These are phyloP conservation scores for Fusarium musae DNA, from an alignment of 2,329 filamentous ascomycete species.

Conservation along the genomic window DNA sequence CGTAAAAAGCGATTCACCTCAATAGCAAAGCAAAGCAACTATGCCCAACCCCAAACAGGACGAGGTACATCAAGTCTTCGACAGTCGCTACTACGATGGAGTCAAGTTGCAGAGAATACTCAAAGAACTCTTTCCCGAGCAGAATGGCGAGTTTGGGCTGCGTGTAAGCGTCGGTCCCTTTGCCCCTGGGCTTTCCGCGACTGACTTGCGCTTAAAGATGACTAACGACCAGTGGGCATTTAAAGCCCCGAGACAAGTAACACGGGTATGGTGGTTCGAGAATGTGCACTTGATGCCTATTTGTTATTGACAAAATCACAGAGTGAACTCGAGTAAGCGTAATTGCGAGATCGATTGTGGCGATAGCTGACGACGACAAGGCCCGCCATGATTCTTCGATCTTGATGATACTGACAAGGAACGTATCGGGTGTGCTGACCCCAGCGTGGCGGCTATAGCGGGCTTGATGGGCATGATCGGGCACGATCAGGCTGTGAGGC, in stretches of 20 bases:
- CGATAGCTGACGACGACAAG: not conserved
- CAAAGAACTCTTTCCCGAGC: not conserved
- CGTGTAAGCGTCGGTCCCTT: not conserved
- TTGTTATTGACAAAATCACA: not conserved
- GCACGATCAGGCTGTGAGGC: not conserved
- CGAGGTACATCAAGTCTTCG: not conserved
- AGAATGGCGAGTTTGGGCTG: no score
- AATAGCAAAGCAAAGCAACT: no score
- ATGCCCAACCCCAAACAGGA: no score
- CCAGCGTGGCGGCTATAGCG: not conserved
- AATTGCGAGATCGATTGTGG: no score
- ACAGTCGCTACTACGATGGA: not conserved
- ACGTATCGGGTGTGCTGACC: not conserved
- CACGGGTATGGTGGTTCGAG: no score
- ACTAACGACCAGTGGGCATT: not conserved
- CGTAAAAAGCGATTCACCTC: no score
- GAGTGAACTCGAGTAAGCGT: not conserved
- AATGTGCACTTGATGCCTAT: no score
- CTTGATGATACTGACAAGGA: no score
- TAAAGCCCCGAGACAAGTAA: not conserved
- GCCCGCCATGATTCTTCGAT: not conserved
- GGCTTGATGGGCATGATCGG: no score
- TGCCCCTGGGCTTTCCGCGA: not conserved
- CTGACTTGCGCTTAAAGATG: not conserved
- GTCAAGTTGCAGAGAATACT: not conserved